These are phyloP conservation scores for Myrmaecium sp. DNA, from an alignment of 2,329 filamentous ascomycete species.

Conservation along the genomic window DNA sequence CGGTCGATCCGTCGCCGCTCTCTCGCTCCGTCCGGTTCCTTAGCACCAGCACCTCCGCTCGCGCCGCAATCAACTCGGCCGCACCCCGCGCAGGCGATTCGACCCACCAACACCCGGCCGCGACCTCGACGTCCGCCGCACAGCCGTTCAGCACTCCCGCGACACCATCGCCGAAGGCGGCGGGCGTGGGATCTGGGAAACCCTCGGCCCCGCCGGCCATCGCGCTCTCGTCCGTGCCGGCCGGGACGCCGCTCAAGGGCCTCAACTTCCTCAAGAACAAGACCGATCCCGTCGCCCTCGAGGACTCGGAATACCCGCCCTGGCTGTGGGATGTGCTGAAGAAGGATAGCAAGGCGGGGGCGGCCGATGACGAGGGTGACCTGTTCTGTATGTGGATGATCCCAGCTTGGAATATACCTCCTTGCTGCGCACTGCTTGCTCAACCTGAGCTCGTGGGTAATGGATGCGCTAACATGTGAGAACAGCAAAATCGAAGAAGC, in stretches of 20 bases:
- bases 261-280: slow-evolving; percentile 63
- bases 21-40: too few relatives aligned
- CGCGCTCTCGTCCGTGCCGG: slow-evolving; percentile 33
- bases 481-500: slow-evolving; percentile 69
- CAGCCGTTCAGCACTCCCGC: slow-evolving; percentile 28
- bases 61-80: too few relatives aligned
- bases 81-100: slow-evolving; percentile 13
- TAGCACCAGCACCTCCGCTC: too few relatives aligned
- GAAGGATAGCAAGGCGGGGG: slow-evolving; percentile 36
- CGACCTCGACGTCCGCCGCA: slow-evolving; percentile 27
- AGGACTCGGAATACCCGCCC: slow-evolving; percentile 59
- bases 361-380: slow-evolving; percentile 45
- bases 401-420: too few relatives aligned
- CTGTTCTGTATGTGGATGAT: slow-evolving; percentile 52
- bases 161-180: slow-evolving; percentile 11
- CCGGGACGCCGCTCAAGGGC: slow-evolving; percentile 54
- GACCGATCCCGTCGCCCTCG: slow-evolving; percentile 54
- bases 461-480: background rate
- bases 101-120: slow-evolving; percentile 18
- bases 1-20: too few relatives aligned
- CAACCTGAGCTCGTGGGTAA: too few relatives aligned
- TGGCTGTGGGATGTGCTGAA: slow-evolving; percentile 67
- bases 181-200: slow-evolving; percentile 14
- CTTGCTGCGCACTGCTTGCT: background rate
- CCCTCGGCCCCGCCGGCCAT: slow-evolving; percentile 15